Evolutionary conservation across 2,329 filamentous ascomycete genomes (phyloP).

Genomic region (Nemania sp.): DNA sequence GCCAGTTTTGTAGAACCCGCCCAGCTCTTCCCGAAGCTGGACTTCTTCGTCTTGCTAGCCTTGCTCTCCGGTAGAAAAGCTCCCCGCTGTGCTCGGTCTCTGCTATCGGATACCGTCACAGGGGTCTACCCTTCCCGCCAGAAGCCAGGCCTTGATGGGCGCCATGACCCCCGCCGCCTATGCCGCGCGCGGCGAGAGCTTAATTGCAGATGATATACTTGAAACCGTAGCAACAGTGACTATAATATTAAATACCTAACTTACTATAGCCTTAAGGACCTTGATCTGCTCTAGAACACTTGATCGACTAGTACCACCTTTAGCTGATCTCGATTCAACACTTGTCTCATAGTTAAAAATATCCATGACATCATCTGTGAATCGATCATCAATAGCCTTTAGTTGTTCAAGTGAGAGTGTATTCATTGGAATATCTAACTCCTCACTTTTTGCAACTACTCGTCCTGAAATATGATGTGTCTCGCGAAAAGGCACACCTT

Average conservation of each 20-base stretch:
- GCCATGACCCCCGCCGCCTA: constrained; percentile 17
- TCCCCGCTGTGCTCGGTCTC: constrained; percentile 7
- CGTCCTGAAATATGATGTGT: constrained; percentile 80
- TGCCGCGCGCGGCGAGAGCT: constrained; percentile 16
- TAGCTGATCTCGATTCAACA: constrained; percentile 77
- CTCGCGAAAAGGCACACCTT: constrained; percentile 79
- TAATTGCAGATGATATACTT: constrained; percentile 16
- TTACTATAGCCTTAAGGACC: constrained; percentile 11
- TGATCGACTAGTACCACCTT: constrained; percentile 71
- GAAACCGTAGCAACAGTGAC: constrained; percentile 13
- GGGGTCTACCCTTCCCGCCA: constrained; percentile 10
- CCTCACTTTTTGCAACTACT: constrained; percentile 74
- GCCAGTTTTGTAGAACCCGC: constrained; percentile 1
- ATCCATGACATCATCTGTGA: constrained; percentile 70
- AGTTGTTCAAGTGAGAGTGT: constrained; percentile 69
- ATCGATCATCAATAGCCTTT: constrained; percentile 68
- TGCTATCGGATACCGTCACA: constrained; percentile 6
- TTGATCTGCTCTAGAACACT: constrained; percentile 64
- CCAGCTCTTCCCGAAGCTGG: constrained; percentile 1
- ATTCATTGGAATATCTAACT: constrained; percentile 70
- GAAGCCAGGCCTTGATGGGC: constrained; percentile 13
- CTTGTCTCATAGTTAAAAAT: constrained; percentile 82
- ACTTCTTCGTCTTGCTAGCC: constrained; percentile 6
- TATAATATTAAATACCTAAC: constrained; percentile 19
- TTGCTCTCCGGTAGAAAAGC: constrained; percentile 9